A percentile compares a stretch with the other conserved stretches of the same genome.
phyloP scores from a whole-genome alignment of 2,329 filamentous ascomycete genomes.

The Colletotrichum nymphaeae region DNA sequence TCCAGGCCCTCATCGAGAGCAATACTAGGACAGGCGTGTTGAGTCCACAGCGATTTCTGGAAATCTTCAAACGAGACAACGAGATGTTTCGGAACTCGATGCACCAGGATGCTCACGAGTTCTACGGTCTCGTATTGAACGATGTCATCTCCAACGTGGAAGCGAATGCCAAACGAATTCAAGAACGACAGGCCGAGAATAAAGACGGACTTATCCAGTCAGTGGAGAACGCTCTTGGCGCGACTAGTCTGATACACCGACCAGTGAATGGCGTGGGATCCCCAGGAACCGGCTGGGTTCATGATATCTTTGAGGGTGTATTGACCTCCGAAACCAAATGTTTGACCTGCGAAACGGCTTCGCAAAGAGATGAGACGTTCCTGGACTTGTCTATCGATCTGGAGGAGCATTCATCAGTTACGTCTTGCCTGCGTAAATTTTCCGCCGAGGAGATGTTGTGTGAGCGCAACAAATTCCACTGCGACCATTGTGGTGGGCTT shows the following conservation, averaged over 20 bases:
- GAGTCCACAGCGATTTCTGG: slow-evolving; percentile 91
- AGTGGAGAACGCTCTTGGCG: slow-evolving; percentile 53
- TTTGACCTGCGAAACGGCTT: slow-evolving; percentile 94
- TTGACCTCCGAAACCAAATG: slow-evolving; percentile 97
- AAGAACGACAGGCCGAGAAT: slow-evolving; percentile 57
- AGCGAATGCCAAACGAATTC: slow-evolving; percentile 77
- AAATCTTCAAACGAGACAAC: slow-evolving; percentile 93
- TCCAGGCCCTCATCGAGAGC: slow-evolving; percentile 87
- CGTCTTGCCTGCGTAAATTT: slow-evolving; percentile 93
- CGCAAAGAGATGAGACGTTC: slow-evolving; percentile 95
- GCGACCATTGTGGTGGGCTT: slow-evolving; percentile 94
- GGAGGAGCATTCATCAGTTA: slow-evolving; percentile 95
- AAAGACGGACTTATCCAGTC: slow-evolving; percentile 62
- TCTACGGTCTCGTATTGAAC: slow-evolving; percentile 94
- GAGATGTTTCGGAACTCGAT: slow-evolving; percentile 97
- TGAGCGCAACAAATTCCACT: slow-evolving; percentile 98
- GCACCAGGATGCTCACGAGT: slow-evolving; percentile 99
- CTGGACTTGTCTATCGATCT: slow-evolving; percentile 96
- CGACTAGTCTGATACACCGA: slow-evolving; percentile 43
- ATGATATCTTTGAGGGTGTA: slow-evolving; percentile 95
- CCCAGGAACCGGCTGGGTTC: slow-evolving; percentile 86
- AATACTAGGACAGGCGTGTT: slow-evolving; percentile 87
- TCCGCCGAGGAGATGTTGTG: slow-evolving; percentile 99
- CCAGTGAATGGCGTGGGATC: slow-evolving; percentile 60
- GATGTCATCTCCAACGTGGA: slow-evolving; percentile 96